phyloP scores from a whole-genome alignment of 179 eudicot species.

The Gypsophila paniculata region DNA sequence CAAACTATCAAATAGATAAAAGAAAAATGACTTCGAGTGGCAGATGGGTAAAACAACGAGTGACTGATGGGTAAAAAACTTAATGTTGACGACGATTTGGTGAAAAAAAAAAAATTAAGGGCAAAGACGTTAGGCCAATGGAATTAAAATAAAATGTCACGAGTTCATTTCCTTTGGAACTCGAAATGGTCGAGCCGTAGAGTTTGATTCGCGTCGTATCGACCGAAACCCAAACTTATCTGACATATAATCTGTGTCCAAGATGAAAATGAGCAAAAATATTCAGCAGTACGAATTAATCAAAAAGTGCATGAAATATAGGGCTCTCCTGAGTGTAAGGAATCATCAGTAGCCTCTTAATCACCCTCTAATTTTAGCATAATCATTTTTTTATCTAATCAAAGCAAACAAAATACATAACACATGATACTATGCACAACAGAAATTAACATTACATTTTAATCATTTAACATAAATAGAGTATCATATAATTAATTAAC shows the following conservation, averaged over 20 bases:
- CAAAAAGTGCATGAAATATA: conserved; percentile 7
- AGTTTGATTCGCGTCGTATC: too few species aligned
- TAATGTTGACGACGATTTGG: neutral
- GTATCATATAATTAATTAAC: too few species aligned
- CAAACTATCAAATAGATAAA: too few species aligned
- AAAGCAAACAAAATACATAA: conserved; percentile 8
- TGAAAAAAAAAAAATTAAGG: too few species aligned
- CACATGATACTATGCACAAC: conserved; percentile 1
- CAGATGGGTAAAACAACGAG: too few species aligned
- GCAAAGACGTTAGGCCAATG: too few species aligned
- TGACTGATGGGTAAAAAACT: too few species aligned
- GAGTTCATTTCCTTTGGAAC: too few species aligned
- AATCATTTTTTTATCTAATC: conserved; percentile 18
- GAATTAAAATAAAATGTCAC: too few species aligned
- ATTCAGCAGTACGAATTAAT: neutral
- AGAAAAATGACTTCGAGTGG: too few species aligned
- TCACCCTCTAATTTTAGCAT: conserved; percentile 19
- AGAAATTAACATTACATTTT: neutral
- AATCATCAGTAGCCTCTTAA: conserved; percentile 5
- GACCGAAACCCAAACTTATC: too few species aligned
- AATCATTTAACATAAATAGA: neutral
- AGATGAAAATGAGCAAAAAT: neutral
- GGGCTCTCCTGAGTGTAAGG: conserved; percentile 21
- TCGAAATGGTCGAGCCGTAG: too few species aligned
- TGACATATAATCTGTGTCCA: neutral